Base-by-base conservation (phyloP, 495 filamentous ascomycete genomes). In the Neurospora terricola region DNA sequence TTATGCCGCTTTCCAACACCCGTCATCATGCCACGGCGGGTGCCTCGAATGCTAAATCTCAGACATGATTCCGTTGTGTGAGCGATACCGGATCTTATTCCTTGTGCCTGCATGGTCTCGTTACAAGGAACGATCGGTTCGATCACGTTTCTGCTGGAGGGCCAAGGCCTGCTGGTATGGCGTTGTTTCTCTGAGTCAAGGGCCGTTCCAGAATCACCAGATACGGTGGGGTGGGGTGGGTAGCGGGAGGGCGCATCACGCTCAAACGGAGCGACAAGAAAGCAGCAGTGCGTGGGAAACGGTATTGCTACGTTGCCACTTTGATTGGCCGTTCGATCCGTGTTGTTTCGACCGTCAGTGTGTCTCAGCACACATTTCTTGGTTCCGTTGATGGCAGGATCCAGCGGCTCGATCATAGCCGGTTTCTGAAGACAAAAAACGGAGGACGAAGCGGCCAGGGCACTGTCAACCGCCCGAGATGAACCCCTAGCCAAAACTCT, bases 11-110 rank as follows among this genome's bases (percentile, higher is more conserved):
- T 30, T 38, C 23, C 30, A 43, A 12, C 70, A 38, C 34, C 42
- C 37, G 38, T 68, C 69, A 68, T 70, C 72, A 75, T 73, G 69
- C 43, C 69, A 75, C 69, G 73, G 54, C 36, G 43, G 75, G 66
- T 66, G 54, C 54, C 73, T 54, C 70, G 69, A 75, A 71, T 78
- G 77, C 78, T 70, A 76, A 77, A 81, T 81, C 79, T 81, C 69
- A 81, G 79, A 81, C 79, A 81, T 45, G 1, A 18, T 71, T 12
- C n/a, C 71, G 76, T 75, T 74, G 74, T 73, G 70, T 73, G 74
- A 72, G 48, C 70, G 72, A 71, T 69, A 72, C 70, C 34, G 75
- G 14, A 75, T 71, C 69, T 73, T 48, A 42, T 66, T 39, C 62
- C 40, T 70, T 59, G 36, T 69, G 59, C 40, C 34, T 69, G 30